Evolutionary conservation across 2,329 filamentous ascomycete genomes (phyloP), one percentile per base, ranked within the genome.

Genomic region (Incumbomyces delicatus): DNA sequence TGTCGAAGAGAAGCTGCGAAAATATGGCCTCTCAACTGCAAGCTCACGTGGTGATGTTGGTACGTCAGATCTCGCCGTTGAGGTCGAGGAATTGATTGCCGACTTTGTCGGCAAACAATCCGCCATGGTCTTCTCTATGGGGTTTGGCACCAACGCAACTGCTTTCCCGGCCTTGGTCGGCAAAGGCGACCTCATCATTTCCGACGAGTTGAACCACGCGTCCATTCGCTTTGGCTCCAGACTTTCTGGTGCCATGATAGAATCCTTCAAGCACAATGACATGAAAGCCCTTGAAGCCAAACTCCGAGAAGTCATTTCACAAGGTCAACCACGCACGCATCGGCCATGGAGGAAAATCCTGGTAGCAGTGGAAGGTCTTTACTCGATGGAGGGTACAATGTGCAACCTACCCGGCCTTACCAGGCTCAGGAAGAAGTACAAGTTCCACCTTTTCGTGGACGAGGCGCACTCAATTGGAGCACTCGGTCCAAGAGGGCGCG

Each of bases 371-470:
- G 92, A 98, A 66, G 92, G 92, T 57, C 77, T 98, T 16, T 98
- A 98, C 74, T 96, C 90, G 1, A 98, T 98, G 92, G 92, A 98
- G 70, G 92, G 92, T 41, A 95, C 89, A 55, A 94, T 98, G 86
- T 92, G 87, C 67, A 92, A 98, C 64, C 77, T 98, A n/a, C 92
- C 92, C 1, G 87, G 87, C 51, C 73, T 98, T 42, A 70, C 98
- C 49, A 77, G 75, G 42, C 75, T 98, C 55, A 95, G 95, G 78
- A 83, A 83, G 64, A 88, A 86, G 67, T 98, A 98, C 80, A 96
- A 95, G 73, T 98, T 95, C 70, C 78, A 87, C 62, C 78, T 98
- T 2, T 98, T 94, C 61, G 76, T 98, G 50, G 92, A 98, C 60
- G 92, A 98, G 68, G 92, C 92, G 31, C 92, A 98, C 72, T 95